Evolutionary conservation across 345 rosid genomes (phyloP).

Genomic region (Alliaria petiolata): DNA sequence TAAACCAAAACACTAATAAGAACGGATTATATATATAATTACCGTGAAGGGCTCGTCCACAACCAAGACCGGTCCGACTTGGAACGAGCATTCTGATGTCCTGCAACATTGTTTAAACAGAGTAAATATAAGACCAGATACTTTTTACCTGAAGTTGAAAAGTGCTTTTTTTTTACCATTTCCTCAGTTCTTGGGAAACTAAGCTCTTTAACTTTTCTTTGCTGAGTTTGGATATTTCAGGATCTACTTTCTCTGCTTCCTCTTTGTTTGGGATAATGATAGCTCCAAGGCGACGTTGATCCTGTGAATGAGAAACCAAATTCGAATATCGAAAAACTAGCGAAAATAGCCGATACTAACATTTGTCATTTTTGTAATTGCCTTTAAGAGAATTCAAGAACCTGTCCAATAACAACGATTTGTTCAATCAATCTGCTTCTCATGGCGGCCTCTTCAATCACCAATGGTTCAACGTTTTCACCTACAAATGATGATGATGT

Average conservation of each 20-base stretch:
- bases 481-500: conserved; percentile 40
- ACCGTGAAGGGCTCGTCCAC: conserved; percentile 75
- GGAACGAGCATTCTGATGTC: conserved; percentile 70
- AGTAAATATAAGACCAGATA: background rate
- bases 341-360: background rate
- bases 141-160: background rate
- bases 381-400: conserved; percentile 5
- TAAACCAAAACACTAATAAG: background rate
- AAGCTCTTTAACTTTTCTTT: conserved; percentile 46
- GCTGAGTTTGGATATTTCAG: conserved; percentile 43
- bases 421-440: conserved; percentile 78
- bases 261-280: conserved; percentile 83
- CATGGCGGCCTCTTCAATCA: conserved; percentile 85
- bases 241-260: conserved; percentile 54
- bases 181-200: conserved; percentile 52
- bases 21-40: background rate
- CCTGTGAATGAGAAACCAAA: conserved; percentile 36
- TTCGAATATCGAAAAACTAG: background rate
- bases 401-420: conserved; percentile 89
- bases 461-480: conserved; percentile 88
- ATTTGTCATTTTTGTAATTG: background rate
- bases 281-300: conserved; percentile 85
- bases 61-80: conserved; percentile 68
- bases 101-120: conserved; percentile 36
- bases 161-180: conserved; percentile 43